Base-by-base conservation (phyloP, 768 basidiomycete species). In the Pholiota molesta region DNA sequence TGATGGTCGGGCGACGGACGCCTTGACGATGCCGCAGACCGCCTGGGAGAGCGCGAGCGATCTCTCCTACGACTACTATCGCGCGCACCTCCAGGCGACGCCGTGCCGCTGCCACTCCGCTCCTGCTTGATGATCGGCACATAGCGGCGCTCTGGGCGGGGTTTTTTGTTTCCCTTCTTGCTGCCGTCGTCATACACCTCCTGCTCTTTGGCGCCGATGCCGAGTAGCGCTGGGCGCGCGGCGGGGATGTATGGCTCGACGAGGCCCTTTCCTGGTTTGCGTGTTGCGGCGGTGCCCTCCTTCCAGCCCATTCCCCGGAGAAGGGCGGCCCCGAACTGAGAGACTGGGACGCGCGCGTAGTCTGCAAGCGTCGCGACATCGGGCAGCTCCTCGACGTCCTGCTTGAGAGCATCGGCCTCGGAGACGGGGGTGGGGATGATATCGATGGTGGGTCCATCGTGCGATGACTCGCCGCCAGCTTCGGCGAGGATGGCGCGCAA, bases 241-340 rank as follows among this genome's bases (percentile, higher is more conserved):
- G 82, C 78, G 0, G 97, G 97, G 0, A 96, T 75, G 72, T 94
- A 95, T 1, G 95, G 90, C 66, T 94, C 86, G 2, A 86, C 81
- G 16, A 87, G 72, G 2, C 87, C 91, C 62, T 85, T 82, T 16
- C 86, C 82, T 9, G 83, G 79, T 39, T 84, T 87, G 47, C 84
- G 80, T 23, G 87, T 81, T 2, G 92, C 92, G 4, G 89, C 86
- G 3, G 83, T 83, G 0, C 92, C 91, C 37, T 91, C 88, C 62
- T 92, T 92, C 95, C 95, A 98, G 2, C 96, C 96, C 97, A 99
- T 99, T 0, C 97, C 97, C 49, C 95, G 85, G 4, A 97, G 80
- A 67, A 99, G 83, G 7, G 97, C 97, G 5, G 91, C 88, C 6
- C 97, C 97, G 66, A 99, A 99, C 59, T 93, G 90, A 5, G 91